Evolutionary conservation across 208 protist genomes (phyloP).

Genomic region (Leishmania arabica): DNA sequence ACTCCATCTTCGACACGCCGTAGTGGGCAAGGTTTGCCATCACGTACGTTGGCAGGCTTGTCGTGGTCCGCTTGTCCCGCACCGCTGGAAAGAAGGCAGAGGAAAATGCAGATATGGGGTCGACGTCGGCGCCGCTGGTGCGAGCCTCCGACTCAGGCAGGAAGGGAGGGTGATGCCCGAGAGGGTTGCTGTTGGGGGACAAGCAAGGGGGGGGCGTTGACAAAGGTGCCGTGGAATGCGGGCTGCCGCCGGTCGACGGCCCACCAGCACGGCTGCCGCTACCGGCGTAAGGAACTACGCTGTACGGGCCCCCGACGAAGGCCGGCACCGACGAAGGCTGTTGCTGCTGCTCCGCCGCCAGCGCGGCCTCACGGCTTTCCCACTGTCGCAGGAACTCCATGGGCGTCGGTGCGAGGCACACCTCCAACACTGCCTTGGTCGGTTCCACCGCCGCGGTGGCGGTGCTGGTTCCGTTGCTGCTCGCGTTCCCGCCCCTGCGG

Average conservation of each 20-base stretch:
- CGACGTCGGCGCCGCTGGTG: neutral
- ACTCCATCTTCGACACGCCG: slow-evolving; percentile 55
- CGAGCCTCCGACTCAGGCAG: neutral
- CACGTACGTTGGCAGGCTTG: slow-evolving; percentile 41
- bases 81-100: slow-evolving; percentile 34
- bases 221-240: slow-evolving; percentile 3
- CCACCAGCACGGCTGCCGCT: slow-evolving; percentile 1
- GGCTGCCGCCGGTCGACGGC: slow-evolving; percentile 2
- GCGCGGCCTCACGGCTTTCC: slow-evolving; percentile 43
- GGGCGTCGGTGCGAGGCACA: slow-evolving; percentile 54
- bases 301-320: slow-evolving; percentile 12
- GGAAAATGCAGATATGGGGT: slow-evolving; percentile 17
- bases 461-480: neutral
- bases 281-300: slow-evolving; percentile 26
- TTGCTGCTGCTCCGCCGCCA: slow-evolving; percentile 26
- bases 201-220: neutral
- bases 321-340: slow-evolving; percentile 8
- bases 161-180: neutral
- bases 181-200: neutral
- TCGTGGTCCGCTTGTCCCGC: slow-evolving; percentile 14
- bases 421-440: slow-evolving; percentile 43
- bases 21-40: slow-evolving; percentile 49
- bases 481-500: slow-evolving; percentile 10
- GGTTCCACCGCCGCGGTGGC: neutral
- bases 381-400: slow-evolving; percentile 56